Evolutionary conservation across 208 protist species (phyloP).

Genomic region (Wallacemonas sp.): DNA sequence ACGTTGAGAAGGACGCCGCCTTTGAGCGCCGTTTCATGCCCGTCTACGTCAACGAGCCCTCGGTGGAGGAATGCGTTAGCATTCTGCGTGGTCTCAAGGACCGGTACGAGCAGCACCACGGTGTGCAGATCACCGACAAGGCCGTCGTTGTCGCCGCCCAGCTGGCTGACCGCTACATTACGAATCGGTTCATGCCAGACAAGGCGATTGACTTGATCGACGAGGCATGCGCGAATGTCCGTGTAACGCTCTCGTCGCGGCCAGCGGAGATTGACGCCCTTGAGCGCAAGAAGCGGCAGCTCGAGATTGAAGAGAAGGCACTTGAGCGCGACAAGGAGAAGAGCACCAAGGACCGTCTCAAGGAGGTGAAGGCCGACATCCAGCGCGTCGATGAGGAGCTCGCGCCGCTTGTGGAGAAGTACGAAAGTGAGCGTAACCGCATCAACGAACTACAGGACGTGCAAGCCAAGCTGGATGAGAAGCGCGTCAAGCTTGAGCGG

Average conservation of each 20-base stretch:
- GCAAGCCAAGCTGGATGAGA: slow-evolving; percentile 89
- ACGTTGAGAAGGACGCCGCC: slow-evolving; percentile 96
- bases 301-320: slow-evolving; percentile 92
- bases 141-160: slow-evolving; percentile 69
- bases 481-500: slow-evolving; percentile 85
- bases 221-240: slow-evolving; percentile 90
- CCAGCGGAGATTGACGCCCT: slow-evolving; percentile 95
- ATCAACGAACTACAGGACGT: slow-evolving; percentile 88
- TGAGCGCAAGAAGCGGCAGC: slow-evolving; percentile 77
- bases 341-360: slow-evolving; percentile 59
- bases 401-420: slow-evolving; percentile 74
- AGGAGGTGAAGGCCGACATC: slow-evolving; percentile 72
- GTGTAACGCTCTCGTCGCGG: slow-evolving; percentile 94
- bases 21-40: slow-evolving; percentile 97
- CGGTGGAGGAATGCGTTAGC: slow-evolving; percentile 93
- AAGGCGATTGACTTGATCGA: slow-evolving; percentile 98
- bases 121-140: slow-evolving; percentile 58
- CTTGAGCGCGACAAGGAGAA: slow-evolving; percentile 92
- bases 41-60: slow-evolving; percentile 92
- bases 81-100: slow-evolving; percentile 94
- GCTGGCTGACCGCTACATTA: slow-evolving; percentile 92
- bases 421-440: slow-evolving; percentile 75
- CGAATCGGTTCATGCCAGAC: slow-evolving; percentile 94
- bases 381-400: slow-evolving; percentile 76
- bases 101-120: slow-evolving; percentile 79